These are phyloP conservation scores for Mycena rosella DNA, from an alignment of 768 basidiomycete species.

Conservation along the genomic window DNA sequence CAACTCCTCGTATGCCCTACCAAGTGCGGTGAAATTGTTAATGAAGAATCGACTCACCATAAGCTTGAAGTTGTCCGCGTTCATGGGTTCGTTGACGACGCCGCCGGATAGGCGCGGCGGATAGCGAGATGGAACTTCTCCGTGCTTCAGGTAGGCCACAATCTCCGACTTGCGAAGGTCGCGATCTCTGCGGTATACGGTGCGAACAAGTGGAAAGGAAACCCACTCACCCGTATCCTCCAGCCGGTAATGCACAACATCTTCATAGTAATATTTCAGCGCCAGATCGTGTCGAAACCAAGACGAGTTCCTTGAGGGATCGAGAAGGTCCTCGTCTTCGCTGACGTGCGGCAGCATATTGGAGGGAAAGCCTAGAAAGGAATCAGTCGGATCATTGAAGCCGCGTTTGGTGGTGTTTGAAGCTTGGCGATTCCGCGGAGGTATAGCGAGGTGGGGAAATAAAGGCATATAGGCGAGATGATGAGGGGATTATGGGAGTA, in stretches of 20 bases:
- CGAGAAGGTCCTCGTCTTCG: not conserved
- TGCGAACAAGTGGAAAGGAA: not conserved
- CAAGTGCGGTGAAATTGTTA: not conserved
- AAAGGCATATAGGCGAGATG: not conserved
- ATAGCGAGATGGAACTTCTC: not conserved
- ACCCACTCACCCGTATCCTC: conserved; percentile 4
- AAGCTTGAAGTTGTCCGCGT: not conserved
- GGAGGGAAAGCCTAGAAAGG: not conserved
- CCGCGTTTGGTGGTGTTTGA: not conserved
- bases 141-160: not conserved
- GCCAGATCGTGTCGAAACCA: conserved; percentile 2
- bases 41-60: conserved; percentile 1
- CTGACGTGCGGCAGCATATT: not conserved
- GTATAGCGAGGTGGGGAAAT: not conserved
- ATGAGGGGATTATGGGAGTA: too few species aligned
- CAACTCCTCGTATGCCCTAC: not conserved
- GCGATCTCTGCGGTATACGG: conserved; percentile 7
- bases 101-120: not conserved
- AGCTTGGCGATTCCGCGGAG: not conserved
- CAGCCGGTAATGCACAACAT: not conserved
- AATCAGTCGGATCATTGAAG: not conserved
- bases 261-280: not conserved
- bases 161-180: conserved; percentile 9
- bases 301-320: not conserved
- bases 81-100: conserved; percentile 5